Conservation (phyloP, 1,284 basidiomycete genomes). For the Leccinum glutinopallens region DNA sequence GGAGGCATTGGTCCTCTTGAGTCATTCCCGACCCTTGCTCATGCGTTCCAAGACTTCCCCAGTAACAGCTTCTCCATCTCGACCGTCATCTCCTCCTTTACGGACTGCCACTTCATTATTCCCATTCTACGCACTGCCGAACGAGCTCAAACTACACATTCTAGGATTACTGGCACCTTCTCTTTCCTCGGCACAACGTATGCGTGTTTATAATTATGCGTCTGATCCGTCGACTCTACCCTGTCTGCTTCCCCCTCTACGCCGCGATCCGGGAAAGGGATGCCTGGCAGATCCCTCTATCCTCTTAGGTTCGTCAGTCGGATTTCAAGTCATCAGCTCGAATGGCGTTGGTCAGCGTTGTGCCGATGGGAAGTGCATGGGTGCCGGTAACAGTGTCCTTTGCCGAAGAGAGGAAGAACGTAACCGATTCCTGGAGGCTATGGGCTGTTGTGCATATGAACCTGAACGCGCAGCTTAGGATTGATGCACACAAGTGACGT, state of each 20-base stretch:
- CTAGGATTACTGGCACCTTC: slow-evolving; percentile 59
- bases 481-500: background rate
- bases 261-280: slow-evolving; percentile 18
- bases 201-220: slow-evolving; percentile 59
- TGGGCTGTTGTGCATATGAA: slow-evolving; percentile 54
- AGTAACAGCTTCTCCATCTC: slow-evolving; percentile 9
- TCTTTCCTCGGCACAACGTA: slow-evolving; percentile 57
- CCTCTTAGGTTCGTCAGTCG: slow-evolving; percentile 24
- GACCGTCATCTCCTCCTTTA: slow-evolving; percentile 22
- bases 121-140: slow-evolving; percentile 51
- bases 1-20: slow-evolving; percentile 55
- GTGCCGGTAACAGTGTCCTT: slow-evolving; percentile 39
- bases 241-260: slow-evolving; percentile 41
- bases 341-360: slow-evolving; percentile 28
- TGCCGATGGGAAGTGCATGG: slow-evolving; percentile 39
- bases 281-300: slow-evolving; percentile 42
- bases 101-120: slow-evolving; percentile 30
- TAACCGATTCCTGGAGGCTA: slow-evolving; percentile 44
- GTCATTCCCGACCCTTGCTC: slow-evolving; percentile 52
- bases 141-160: slow-evolving; percentile 60
- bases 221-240: slow-evolving; percentile 58
- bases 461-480: slow-evolving; percentile 20
- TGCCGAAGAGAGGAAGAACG: slow-evolving; percentile 47
- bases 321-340: slow-evolving; percentile 11
- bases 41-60: slow-evolving; percentile 34